phyloP scores from a whole-genome alignment of 202 grass and related monocot species.

The Zoysia matrella region DNA sequence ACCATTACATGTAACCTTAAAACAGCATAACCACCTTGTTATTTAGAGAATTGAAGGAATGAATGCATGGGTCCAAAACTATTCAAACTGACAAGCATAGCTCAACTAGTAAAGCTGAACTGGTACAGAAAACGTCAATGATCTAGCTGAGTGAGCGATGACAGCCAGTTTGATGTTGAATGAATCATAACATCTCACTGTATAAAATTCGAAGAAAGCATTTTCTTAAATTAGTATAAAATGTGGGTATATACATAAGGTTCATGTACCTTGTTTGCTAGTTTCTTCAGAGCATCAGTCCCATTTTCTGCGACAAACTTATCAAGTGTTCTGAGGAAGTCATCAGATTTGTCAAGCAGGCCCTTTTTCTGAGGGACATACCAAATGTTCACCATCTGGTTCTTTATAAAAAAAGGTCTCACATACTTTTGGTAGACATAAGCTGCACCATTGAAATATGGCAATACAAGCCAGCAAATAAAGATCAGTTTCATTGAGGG shows the following conservation, averaged over 20 bases:
- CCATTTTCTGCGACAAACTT: constrained; percentile 78
- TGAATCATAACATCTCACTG: background rate
- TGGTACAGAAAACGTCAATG: no score
- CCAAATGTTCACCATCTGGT: constrained; percentile 66
- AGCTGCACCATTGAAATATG: constrained; percentile 77
- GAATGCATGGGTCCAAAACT: background rate
- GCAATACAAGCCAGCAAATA: constrained; percentile 82
- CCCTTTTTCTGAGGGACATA: constrained; percentile 62
- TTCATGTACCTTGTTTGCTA: constrained; percentile 58
- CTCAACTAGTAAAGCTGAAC: constrained; percentile 9
- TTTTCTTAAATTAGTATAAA: background rate
- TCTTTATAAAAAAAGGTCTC: constrained; percentile 56
- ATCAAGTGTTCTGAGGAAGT: constrained; percentile 58
- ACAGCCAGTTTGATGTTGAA: background rate
- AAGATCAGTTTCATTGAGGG: constrained; percentile 66
- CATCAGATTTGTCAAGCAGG: constrained; percentile 58
- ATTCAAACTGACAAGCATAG: background rate
- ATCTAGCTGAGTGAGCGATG: no score
- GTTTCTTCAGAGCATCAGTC: constrained; percentile 65
- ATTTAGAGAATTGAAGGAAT: constrained; percentile 5
- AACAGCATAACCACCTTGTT: background rate
- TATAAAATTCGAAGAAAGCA: constrained; percentile 6
- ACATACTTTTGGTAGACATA: constrained; percentile 76
- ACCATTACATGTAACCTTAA: background rate
- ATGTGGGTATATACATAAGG: background rate